Conservation (phyloP, 805 yeast species). For the Ogataea thermomethanolica region DNA sequence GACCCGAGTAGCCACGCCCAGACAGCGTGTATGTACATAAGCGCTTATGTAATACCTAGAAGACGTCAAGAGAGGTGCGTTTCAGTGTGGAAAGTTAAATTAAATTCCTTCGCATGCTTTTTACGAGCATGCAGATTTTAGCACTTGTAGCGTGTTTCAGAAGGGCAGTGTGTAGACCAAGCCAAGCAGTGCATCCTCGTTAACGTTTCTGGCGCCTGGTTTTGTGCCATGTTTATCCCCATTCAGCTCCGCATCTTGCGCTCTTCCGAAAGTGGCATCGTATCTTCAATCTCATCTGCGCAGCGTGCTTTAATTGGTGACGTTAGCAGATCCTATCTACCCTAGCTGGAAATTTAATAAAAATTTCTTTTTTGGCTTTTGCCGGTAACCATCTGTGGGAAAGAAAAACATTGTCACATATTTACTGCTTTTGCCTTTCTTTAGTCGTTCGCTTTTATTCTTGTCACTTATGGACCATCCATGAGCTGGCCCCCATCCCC, state of each 20-base stretch:
- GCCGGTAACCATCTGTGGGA: slow-evolving; percentile 1
- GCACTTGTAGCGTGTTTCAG: no score
- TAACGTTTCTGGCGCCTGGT: no score
- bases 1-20: slow-evolving; percentile 8
- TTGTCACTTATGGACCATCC: slow-evolving; percentile 8
- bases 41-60: slow-evolving; percentile 1
- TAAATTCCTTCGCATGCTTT: no score
- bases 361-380: slow-evolving; percentile 2
- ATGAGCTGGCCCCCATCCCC: slow-evolving; percentile 13
- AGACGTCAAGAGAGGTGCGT: background rate
- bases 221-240: no score
- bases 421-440: slow-evolving; percentile 1
- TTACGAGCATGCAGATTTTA: no score
- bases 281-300: no score
- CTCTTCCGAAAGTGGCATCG: no score
- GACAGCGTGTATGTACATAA: background rate
- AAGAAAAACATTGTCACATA: slow-evolving; percentile 4
- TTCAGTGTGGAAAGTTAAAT: no score
- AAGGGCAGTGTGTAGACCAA: no score
- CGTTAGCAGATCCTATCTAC: slow-evolving; percentile 1
- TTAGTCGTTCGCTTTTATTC: background rate
- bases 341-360: background rate
- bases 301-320: background rate
- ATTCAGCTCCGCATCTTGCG: no score
- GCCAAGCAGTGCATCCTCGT: no score